Conservation (phyloP, 495 filamentous ascomycete species). For the Aspergillus bertholletiae region DNA sequence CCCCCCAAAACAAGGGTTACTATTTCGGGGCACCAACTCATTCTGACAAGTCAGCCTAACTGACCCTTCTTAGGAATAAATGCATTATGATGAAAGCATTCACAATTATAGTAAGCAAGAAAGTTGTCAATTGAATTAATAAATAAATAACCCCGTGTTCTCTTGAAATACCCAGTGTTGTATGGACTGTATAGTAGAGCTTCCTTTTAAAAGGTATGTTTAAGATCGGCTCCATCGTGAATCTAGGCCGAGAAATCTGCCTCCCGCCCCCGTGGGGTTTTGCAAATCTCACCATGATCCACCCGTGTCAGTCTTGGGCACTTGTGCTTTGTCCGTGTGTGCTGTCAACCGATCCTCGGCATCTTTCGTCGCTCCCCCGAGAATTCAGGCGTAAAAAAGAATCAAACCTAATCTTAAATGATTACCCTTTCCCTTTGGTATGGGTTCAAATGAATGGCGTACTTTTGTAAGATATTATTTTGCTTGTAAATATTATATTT, state of each 20-base stretch:
- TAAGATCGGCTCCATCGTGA: background rate
- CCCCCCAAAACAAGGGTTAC: no score
- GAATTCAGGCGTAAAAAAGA: no score
- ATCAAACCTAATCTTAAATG: no score
- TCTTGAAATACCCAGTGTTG: no score
- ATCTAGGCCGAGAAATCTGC: slow-evolving; percentile 2
- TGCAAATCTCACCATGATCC: slow-evolving; percentile 1
- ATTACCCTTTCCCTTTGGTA: no score
- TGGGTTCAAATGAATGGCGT: no score
- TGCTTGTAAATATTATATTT: no score
- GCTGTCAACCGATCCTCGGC: background rate
- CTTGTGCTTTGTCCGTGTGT: slow-evolving; percentile 12
- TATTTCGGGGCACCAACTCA: background rate
- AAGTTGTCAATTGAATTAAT: no score
- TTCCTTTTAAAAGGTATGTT: no score
- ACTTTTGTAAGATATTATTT: no score
- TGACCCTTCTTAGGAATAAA: background rate
- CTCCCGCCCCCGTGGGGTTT: slow-evolving; percentile 5
- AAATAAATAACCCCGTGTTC: no score
- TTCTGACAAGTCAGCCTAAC: background rate
- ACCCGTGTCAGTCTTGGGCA: slow-evolving; percentile 3
- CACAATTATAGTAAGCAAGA: background rate
- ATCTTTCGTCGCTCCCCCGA: slow-evolving; percentile 29
- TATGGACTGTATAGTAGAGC: no score
- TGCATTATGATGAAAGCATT: background rate